Evolutionary conservation across 331 rosid species (phyloP), one percentile per base, ranked within the genome.

Genomic region (Rhamnella rubrinervis): DNA sequence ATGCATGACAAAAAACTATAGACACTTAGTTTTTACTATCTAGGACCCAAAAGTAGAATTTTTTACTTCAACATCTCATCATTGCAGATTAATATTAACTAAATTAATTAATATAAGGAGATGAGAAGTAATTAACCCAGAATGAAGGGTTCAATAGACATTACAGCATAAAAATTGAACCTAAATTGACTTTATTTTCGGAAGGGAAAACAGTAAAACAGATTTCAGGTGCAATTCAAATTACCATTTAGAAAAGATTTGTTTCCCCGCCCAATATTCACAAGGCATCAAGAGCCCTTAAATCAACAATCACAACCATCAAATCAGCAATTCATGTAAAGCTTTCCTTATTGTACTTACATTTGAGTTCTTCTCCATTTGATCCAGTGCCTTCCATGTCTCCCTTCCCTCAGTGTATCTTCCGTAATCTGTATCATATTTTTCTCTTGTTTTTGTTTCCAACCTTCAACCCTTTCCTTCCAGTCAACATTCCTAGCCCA

Each of bases 391-490:
- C 97, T 86, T 95, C 99, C 70, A 84, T 86, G 73, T 91, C 97
- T 56, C 95, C 97, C 75, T 91, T 95, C 83, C 97, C 96, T 52
- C 99, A 39, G 77, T 5, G n/a, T 86, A 95, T 71, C 91, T 86
- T 77, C 87, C 84, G 92, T 82, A 79, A 88, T 76, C 68, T 86
- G 96, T 75, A 77, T 79, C 73, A 91, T 82, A 78, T 77, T 91
- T 82, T 91, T 95, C 68, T 91, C 99, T 68, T 95, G 97, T 86
- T 95, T 95, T 76, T 89, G 86, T 75, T 91, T 95, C 96, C 99
- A 95, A 61, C 97, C 92, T 81, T 95, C 97, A 53, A 95, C 97
- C 84, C 99, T 87, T 83, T 95, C 99, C 83, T 91, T 95, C 99
- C 97, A 95, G 85, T 95, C 99, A 76, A 95, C 97, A 82, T 87